A percentile compares a stretch with the other conserved stretches of the same genome.
Evolutionary conservation across 2,329 filamentous ascomycete genomes (phyloP).

Genomic region (Fusarium solani-melongenae): DNA sequence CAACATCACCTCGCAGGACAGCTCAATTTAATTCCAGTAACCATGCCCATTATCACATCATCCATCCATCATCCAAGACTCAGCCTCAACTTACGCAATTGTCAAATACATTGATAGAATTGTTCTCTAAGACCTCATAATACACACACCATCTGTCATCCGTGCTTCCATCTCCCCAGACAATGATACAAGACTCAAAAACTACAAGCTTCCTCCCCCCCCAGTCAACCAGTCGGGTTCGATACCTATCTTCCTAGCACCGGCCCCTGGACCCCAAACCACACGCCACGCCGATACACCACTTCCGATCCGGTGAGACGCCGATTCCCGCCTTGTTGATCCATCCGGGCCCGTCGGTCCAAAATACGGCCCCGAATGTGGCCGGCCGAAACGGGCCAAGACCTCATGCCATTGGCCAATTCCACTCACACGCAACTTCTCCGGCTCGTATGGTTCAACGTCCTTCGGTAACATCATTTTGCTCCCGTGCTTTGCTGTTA

Average conservation of each 20-base stretch:
- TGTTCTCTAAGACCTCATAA: neutral
- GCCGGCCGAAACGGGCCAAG: conserved; percentile 23
- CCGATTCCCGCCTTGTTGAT: conserved; percentile 3
- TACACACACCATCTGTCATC: neutral
- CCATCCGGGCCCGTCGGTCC: conserved; percentile 5
- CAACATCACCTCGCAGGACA: neutral
- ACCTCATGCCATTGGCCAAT: conserved; percentile 22
- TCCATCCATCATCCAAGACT: neutral
- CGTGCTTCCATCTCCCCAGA: neutral
- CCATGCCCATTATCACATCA: neutral
- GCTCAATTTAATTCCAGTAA: neutral
- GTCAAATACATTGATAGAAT: neutral
- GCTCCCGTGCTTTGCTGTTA: neutral
- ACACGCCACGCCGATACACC: conserved; percentile 3
- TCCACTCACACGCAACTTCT: conserved; percentile 4
- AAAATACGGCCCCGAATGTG: conserved; percentile 5
- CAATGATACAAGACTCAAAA: neutral
- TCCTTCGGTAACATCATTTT: neutral
- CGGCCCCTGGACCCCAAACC: neutral
- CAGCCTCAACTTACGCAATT: neutral
- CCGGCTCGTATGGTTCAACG: conserved; percentile 11
- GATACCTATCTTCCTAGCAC: neutral
- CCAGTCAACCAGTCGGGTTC: neutral
- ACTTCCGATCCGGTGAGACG: neutral
- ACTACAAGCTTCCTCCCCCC: neutral